Evolutionary conservation across 352 stramenopile species (phyloP).

Genomic region (Albugo candida): DNA sequence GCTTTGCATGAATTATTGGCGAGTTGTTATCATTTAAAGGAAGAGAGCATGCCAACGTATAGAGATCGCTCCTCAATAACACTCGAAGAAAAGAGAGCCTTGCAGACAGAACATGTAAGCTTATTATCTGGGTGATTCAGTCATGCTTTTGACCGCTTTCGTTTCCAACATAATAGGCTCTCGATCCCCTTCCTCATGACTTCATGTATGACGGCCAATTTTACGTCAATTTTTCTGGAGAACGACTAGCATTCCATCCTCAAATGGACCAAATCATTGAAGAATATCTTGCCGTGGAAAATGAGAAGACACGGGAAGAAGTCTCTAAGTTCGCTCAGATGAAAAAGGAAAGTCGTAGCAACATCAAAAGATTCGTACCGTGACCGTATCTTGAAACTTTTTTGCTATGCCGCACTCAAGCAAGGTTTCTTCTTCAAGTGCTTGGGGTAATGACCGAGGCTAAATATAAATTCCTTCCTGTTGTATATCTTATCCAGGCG

Average conservation of each 20-base stretch:
- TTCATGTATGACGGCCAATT: conserved; percentile 50
- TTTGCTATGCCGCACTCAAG: too few species aligned
- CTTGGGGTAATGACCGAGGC: too few species aligned
- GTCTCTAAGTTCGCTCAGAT: conserved; percentile 23
- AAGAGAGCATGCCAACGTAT: conserved; percentile 18
- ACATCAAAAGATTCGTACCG: not conserved
- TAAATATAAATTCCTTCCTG: too few species aligned
- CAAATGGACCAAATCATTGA: conserved; percentile 48
- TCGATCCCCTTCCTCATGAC: conserved; percentile 44
- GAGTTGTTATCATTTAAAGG: conserved; percentile 27
- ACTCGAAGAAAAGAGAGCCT: conserved; percentile 38
- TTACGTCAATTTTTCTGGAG: conserved; percentile 57
- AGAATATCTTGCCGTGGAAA: conserved; percentile 22
- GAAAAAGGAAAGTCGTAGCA: conserved; percentile 26
- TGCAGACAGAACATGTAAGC: conserved; percentile 46
- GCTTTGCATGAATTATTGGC: conserved; percentile 36
- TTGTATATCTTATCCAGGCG: too few species aligned
- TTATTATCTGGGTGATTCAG: not conserved
- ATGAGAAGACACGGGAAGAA: conserved; percentile 18
- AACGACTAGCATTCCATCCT: conserved; percentile 52
- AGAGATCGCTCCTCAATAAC: conserved; percentile 21
- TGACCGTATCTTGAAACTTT: too few species aligned
- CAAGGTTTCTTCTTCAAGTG: too few species aligned
- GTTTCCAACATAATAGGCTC: conserved; percentile 12
- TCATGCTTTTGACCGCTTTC: not conserved